Percentiles rank a stretch among this genome's conserved stretches.
These are phyloP conservation scores for Calonectria pseudoturangicola DNA, from an alignment of 2,329 filamentous ascomycete species.

Conservation along the genomic window DNA sequence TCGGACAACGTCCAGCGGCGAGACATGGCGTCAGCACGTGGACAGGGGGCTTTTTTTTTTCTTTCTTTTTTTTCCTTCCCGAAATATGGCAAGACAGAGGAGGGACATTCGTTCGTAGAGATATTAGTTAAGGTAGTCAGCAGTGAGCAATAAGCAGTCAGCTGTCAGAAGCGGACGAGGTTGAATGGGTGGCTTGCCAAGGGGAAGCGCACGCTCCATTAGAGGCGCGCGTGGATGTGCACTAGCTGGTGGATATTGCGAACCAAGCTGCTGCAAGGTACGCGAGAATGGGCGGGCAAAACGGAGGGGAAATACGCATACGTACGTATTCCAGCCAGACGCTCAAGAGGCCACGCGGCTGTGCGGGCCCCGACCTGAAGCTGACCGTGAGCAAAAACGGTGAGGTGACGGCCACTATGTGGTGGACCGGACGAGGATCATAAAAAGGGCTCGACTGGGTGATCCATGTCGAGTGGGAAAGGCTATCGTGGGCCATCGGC, in stretches of 20 bases:
- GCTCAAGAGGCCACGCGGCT: conserved; percentile 28
- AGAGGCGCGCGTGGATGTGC: conserved; percentile 31
- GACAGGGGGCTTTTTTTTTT: background rate
- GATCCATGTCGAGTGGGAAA: conserved; percentile 23
- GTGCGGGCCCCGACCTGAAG: conserved; percentile 44
- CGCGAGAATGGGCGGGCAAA: background rate
- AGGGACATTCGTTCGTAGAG: background rate
- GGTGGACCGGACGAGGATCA: conserved; percentile 42
- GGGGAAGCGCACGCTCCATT: conserved; percentile 43
- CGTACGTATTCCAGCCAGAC: background rate
- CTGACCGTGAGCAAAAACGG: conserved; percentile 38
- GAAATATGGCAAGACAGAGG: background rate
- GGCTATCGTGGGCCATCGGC: conserved; percentile 12
- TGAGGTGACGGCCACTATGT: conserved; percentile 28
- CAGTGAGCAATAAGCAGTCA: background rate
- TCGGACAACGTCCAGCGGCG: background rate
- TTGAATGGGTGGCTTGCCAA: conserved; percentile 50
- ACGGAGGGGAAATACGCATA: background rate
- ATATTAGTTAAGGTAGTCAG: background rate
- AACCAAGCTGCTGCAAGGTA: conserved; percentile 18
- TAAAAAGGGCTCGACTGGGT: conserved; percentile 28
- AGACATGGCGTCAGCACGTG: conserved; percentile 23
- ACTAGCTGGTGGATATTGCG: conserved; percentile 16
- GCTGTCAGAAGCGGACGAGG: background rate
- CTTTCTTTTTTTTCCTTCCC: background rate